Conservation (phyloP, 2,329 filamentous ascomycete genomes). For the Conoideocrella luteorostrata region DNA sequence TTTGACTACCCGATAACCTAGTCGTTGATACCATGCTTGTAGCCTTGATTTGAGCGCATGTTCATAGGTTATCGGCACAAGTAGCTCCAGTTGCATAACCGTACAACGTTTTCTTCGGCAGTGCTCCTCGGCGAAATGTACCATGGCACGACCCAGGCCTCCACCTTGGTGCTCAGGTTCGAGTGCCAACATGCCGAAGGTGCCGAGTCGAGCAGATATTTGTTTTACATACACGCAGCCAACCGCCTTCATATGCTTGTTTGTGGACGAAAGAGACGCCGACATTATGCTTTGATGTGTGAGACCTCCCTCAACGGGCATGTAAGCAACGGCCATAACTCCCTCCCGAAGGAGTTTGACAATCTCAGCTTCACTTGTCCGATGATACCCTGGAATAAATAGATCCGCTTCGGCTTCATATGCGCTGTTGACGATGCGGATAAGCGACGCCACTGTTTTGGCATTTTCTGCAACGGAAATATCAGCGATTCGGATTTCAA, state of each 20-base stretch:
- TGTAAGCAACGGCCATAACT: slow-evolving; percentile 19
- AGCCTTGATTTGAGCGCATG: slow-evolving; percentile 21
- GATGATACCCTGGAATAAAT: slow-evolving; percentile 19
- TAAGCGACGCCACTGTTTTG: slow-evolving; percentile 11
- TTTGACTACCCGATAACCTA: slow-evolving; percentile 21
- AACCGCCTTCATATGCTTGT: slow-evolving; percentile 7
- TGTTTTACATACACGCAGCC: slow-evolving; percentile 23
- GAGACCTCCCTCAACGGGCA: neutral
- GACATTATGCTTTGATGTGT: neutral
- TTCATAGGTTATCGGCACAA: slow-evolving; percentile 19
- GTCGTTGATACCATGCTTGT: slow-evolving; percentile 21
- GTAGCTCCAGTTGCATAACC: slow-evolving; percentile 22
- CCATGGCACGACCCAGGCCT: slow-evolving; percentile 19
- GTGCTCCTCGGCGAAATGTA: slow-evolving; percentile 21
- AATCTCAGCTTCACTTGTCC: slow-evolving; percentile 18
- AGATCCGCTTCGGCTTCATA: slow-evolving; percentile 22
- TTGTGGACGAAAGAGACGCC: neutral
- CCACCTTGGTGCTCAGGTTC: slow-evolving; percentile 15
- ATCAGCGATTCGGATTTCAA: slow-evolving; percentile 16
- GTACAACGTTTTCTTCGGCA: slow-evolving; percentile 20
- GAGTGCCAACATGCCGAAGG: slow-evolving; percentile 23
- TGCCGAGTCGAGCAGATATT: slow-evolving; percentile 14
- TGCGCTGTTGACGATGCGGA: slow-evolving; percentile 20
- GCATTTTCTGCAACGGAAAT: slow-evolving; percentile 14
- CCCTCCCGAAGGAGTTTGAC: slow-evolving; percentile 14